Evolutionary conservation across 73 alveolate species (phyloP).

Genomic region (Diophrys appendiculata): DNA sequence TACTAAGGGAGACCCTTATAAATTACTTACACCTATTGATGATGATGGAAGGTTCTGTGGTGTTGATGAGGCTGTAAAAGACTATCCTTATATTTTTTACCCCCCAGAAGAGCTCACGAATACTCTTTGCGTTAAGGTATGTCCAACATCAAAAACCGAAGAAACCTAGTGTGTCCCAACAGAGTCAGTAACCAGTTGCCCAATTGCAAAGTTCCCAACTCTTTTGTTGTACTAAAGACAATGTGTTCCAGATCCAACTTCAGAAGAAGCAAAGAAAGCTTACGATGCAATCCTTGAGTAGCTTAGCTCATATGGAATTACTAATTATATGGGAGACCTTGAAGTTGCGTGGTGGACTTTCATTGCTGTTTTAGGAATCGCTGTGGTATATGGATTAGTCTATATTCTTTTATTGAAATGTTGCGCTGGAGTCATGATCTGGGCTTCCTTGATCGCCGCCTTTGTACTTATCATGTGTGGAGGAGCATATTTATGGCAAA

Average conservation of each 20-base stretch:
- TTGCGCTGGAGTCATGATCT: constrained; percentile 78
- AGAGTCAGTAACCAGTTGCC: not conserved
- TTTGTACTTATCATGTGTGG: constrained; percentile 53
- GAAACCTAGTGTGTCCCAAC: not conserved
- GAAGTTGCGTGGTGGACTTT: constrained; percentile 70
- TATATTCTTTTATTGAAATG: constrained; percentile 72
- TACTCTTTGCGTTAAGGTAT: constrained; percentile 42
- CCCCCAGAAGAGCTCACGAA: not conserved
- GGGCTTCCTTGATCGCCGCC: constrained; percentile 65
- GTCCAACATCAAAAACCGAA: constrained; percentile 19
- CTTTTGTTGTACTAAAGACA: not conserved
- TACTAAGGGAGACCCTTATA: constrained; percentile 80
- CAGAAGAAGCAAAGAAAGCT: constrained; percentile 26
- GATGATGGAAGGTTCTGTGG: constrained; percentile 69
- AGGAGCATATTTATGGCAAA: constrained; percentile 35
- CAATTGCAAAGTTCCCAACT: not conserved
- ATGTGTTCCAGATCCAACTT: constrained; percentile 35
- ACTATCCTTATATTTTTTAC: not conserved
- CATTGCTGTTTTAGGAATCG: constrained; percentile 62
- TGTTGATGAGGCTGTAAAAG: constrained; percentile 24
- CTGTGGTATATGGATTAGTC: constrained; percentile 68
- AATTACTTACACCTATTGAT: constrained; percentile 80
- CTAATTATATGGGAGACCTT: constrained; percentile 74
- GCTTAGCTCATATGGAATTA: constrained; percentile 45
- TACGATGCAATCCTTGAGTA: constrained; percentile 37